A percentile compares a stretch with the other conserved stretches of the same genome.
Conservation (phyloP, 164 flowering plant genomes). For the Macadamia tetraphylla region DNA sequence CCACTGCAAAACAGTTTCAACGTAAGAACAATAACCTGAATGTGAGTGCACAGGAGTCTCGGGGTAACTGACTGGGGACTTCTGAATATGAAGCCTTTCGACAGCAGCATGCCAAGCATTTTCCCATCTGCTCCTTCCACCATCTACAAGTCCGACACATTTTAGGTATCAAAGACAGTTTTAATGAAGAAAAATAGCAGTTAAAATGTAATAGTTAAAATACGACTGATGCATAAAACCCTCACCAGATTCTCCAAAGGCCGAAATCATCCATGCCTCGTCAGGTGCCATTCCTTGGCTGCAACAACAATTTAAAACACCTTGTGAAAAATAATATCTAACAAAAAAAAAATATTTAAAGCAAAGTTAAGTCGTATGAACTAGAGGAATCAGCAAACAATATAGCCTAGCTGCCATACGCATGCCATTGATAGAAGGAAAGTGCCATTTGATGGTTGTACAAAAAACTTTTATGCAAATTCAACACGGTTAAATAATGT, state of each 20-base stretch:
- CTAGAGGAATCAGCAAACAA: not conserved
- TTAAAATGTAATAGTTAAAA: not conserved
- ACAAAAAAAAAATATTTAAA: not conserved
- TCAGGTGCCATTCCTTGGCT: constrained; percentile 90
- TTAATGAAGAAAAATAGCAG: not conserved
- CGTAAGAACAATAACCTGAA: constrained; percentile 37
- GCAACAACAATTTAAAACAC: constrained; percentile 23
- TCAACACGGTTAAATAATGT: not conserved
- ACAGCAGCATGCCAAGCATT: constrained; percentile 57
- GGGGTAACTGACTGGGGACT: constrained; percentile 29
- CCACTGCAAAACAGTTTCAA: not conserved
- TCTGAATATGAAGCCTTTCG: constrained; percentile 57
- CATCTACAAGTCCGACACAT: constrained; percentile 41
- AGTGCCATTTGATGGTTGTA: not conserved
- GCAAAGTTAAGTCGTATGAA: not conserved
- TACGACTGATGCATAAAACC: constrained; percentile 4
- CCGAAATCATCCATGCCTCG: constrained; percentile 84
- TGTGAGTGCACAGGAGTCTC: constrained; percentile 53
- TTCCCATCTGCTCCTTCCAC: constrained; percentile 82
- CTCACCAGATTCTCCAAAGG: constrained; percentile 82
- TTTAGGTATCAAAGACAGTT: not conserved
- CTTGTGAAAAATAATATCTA: not conserved
- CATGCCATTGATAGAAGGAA: not conserved
- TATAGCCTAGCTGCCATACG: not conserved
- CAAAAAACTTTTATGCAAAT: no score